A percentile compares a stretch with the other conserved stretches of the same genome.
Conservation (phyloP, 495 filamentous ascomycete genomes). For the Penicillium dipodomyicola region DNA sequence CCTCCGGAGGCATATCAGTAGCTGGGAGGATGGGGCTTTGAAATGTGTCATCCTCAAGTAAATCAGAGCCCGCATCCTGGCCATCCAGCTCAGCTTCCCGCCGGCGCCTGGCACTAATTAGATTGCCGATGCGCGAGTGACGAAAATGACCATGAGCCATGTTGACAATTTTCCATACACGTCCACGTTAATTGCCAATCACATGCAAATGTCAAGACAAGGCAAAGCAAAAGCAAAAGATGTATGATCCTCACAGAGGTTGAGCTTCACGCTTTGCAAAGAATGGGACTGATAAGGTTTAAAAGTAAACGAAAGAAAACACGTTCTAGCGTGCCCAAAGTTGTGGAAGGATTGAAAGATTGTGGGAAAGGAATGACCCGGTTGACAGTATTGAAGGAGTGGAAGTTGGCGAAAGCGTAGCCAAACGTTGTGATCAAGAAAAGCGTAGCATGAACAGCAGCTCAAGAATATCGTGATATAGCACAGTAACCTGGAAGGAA, state of each 20-base stretch:
- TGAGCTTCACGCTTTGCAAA: conserved; percentile 12
- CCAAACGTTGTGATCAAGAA: conserved; percentile 12
- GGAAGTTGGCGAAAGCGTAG: conserved; percentile 13
- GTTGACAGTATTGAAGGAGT: conserved; percentile 17
- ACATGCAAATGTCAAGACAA: background rate
- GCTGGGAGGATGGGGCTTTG: conserved; percentile 2
- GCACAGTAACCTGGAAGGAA: background rate
- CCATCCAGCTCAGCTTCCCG: conserved; percentile 9
- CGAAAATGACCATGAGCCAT: conserved; percentile 29
- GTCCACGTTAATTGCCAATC: background rate
- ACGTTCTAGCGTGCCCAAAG: conserved; percentile 22
- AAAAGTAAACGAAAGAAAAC: conserved; percentile 9
- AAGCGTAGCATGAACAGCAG: conserved; percentile 5
- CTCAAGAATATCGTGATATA: background rate
- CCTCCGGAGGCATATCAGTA: conserved; percentile 8
- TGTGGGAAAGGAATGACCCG: conserved; percentile 7
- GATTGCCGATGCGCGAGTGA: conserved; percentile 21
- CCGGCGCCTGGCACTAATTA: conserved; percentile 19
- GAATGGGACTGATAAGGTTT: conserved; percentile 3
- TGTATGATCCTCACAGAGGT: conserved; percentile 24
- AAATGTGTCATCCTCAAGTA: conserved; percentile 3
- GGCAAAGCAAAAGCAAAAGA: background rate
- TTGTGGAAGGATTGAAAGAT: conserved; percentile 10
- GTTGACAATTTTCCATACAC: conserved; percentile 3
- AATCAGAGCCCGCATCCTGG: conserved; percentile 4